These are phyloP conservation scores for Marchantia paleacea DNA, from an alignment of 225 moss, liverwort and hornwort species.

Conservation along the genomic window DNA sequence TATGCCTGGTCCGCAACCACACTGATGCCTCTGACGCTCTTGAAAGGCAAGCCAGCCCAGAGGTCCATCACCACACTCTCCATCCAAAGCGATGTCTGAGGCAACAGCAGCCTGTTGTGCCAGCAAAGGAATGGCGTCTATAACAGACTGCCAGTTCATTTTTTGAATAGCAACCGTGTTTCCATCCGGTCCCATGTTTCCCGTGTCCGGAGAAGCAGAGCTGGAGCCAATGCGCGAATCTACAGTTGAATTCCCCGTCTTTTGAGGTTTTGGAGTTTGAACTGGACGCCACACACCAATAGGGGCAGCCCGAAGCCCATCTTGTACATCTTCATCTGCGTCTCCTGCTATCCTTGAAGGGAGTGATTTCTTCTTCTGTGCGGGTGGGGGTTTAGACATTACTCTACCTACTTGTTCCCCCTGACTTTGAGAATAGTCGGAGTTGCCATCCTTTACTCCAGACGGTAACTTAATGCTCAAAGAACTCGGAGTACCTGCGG, in stretches of 20 bases:
- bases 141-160: slow-evolving; percentile 58
- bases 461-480: slow-evolving; percentile 43
- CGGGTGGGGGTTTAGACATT: slow-evolving; percentile 54
- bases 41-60: slow-evolving; percentile 83
- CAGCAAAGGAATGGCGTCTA: slow-evolving; percentile 81
- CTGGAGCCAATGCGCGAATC: slow-evolving; percentile 52
- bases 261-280: slow-evolving; percentile 59
- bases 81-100: slow-evolving; percentile 75
- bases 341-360: slow-evolving; percentile 84
- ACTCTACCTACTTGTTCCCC: slow-evolving; percentile 42
- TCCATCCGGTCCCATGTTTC: slow-evolving; percentile 39
- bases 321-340: slow-evolving; percentile 78
- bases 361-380: slow-evolving; percentile 60
- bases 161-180: slow-evolving; percentile 30
- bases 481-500: slow-evolving; percentile 49
- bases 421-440: slow-evolving; percentile 57
- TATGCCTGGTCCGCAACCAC: slow-evolving; percentile 55
- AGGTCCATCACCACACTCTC: slow-evolving; percentile 81
- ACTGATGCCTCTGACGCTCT: slow-evolving; percentile 60
- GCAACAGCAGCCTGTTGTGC: slow-evolving; percentile 91
- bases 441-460: slow-evolving; percentile 58
- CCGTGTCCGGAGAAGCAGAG: slow-evolving; percentile 34
- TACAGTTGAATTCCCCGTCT: slow-evolving; percentile 38
- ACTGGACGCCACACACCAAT: slow-evolving; percentile 99
- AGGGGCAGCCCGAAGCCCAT: slow-evolving; percentile 73